phyloP scores from a whole-genome alignment of 192 early-diverging fungal genomes.

The Dispira simplex region DNA sequence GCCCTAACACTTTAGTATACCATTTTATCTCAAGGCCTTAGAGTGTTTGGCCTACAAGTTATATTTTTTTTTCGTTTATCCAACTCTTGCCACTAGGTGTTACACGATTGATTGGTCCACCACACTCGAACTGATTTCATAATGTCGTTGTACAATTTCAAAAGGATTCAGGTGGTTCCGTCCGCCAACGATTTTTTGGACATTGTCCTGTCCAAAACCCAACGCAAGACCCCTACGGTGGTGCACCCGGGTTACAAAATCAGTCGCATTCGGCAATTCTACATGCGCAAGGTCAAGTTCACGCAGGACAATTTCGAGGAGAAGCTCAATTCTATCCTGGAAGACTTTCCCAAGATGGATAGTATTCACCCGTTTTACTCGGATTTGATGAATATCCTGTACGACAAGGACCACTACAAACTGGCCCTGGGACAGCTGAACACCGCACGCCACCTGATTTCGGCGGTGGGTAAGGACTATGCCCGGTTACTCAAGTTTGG shows the following conservation, averaged over 20 bases:
- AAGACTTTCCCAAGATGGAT: constrained; percentile 97
- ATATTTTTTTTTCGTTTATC: too few relatives aligned
- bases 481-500: constrained; percentile 95
- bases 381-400: constrained; percentile 99
- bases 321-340: constrained; percentile 82
- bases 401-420: constrained; percentile 99
- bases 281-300: constrained; percentile 99
- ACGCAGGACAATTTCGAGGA: constrained; percentile 96
- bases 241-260: constrained; percentile 97
- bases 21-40: too few relatives aligned
- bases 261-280: constrained; percentile 91
- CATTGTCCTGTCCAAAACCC: constrained; percentile 95
- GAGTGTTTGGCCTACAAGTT: too few relatives aligned
- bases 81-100: too few relatives aligned
- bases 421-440: constrained; percentile 96
- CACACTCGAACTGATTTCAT: not conserved
- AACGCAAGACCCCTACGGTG: constrained; percentile 93
- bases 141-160: constrained; percentile 89
- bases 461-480: constrained; percentile 96
- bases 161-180: constrained; percentile 91
- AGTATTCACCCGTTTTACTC: constrained; percentile 99
- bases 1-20: too few relatives aligned
- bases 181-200: constrained; percentile 88
- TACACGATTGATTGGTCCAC: too few relatives aligned
- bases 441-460: constrained; percentile 93